A percentile compares a stretch with the other conserved stretches of the same genome.
Conservation (phyloP, 495 filamentous ascomycete species). For the Clohesyomyces aquaticus region DNA sequence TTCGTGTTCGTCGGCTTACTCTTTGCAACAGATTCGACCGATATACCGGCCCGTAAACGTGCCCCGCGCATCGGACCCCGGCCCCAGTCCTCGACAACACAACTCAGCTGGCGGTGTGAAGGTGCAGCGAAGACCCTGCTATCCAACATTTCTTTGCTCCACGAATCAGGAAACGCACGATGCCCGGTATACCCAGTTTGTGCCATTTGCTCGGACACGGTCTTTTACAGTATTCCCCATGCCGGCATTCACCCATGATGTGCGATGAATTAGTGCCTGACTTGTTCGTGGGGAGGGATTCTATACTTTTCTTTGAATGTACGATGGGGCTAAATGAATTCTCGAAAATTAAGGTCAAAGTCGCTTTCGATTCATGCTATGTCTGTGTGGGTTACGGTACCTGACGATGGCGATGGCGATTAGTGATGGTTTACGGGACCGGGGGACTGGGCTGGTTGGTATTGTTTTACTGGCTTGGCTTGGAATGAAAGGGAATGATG, state of each 20-base stretch:
- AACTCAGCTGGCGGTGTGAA: not conserved
- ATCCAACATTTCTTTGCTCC: conserved; percentile 17
- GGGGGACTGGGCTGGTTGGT: not conserved
- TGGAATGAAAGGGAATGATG: not conserved
- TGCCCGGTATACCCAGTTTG: conserved; percentile 26
- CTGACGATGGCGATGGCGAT: not conserved
- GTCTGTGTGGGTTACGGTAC: too few relatives aligned
- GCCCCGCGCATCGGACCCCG: not conserved
- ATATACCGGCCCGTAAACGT: conserved; percentile 27
- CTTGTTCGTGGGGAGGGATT: not conserved
- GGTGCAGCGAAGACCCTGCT: not conserved
- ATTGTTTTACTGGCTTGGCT: not conserved
- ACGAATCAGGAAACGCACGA: conserved; percentile 15
- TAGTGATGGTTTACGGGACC: not conserved
- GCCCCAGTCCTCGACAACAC: conserved; percentile 5
- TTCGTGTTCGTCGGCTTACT: conserved; percentile 20
- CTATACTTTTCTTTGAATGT: not conserved
- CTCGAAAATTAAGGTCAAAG: too few relatives aligned
- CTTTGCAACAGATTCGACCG: conserved; percentile 27
- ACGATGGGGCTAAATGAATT: not conserved
- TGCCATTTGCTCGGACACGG: conserved; percentile 7
- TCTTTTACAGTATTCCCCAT: not conserved
- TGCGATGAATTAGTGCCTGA: conserved; percentile 6
- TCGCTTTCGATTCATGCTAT: too few relatives aligned
- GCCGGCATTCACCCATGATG: too few relatives aligned